Base-by-base conservation (phyloP, 176 grass and related monocot species). In the Miscanthus lutarioriparius region DNA sequence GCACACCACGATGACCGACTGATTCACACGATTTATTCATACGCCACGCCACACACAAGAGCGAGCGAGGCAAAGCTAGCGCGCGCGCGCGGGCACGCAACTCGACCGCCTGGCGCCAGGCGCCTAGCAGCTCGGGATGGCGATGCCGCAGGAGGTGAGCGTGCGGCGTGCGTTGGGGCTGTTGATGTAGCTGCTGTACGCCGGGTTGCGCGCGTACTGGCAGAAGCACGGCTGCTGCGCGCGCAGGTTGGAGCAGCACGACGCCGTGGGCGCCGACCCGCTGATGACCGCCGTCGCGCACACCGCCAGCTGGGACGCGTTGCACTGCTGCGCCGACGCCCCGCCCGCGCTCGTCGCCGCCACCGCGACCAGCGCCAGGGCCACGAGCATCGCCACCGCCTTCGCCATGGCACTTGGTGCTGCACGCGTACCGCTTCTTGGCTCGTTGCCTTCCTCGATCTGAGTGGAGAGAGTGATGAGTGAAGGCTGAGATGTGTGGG, bases 201-300 rank as follows among this genome's bases (percentile, higher is more conserved):
- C 68, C 22, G 84, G 89, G 89, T 87, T 75, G 28, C 13, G 36
- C 17, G 84, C 84, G 84, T 16, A 90, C 84, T 87, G 48, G 75
- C 89, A 90, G 84, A 87, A 87, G 89, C 89, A 90, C 2, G 75
- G 39, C 22, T 20, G 11, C 89, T 87, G 88, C 22, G 47, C 48
- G 25, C 48, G 59, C 75, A 90, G 89, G 61, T 9, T 86, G n/a
- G 75, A 23, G 89, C 89, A 87, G 84, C 84, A 87, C 68, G 68
- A 0, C 38, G 8, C 45, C 62, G 80, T 11, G 28, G 89, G 89
- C 75, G n/a, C 0, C 45, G 47, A 0, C 28, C 89, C 89, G 48
- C 37, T 3, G n/a, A 80, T 0, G 80, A 90, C 63, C 30, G 84
- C 83, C 38, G 36, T 36, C 23, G 84, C 80, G 89, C 88, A 87